These are phyloP conservation scores for Takashimella tepidaria DNA, from an alignment of 1,284 basidiomycete genomes.

Conservation along the genomic window DNA sequence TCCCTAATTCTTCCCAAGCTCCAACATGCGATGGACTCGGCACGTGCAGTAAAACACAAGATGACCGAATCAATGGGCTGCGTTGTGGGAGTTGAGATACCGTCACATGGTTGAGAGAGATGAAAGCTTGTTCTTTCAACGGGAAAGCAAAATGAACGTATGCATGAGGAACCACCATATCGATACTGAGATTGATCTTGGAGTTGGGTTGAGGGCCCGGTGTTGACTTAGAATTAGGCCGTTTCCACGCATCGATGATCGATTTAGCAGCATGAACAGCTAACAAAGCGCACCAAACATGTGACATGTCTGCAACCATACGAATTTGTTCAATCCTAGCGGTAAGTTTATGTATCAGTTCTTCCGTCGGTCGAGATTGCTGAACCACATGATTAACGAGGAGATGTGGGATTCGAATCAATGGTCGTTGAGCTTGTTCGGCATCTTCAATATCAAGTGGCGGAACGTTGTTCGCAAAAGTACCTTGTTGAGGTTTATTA, in stretches of 20 bases:
- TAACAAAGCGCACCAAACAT: conserved; percentile 68
- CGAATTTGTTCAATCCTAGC: conserved; percentile 33
- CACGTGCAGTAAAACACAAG: conserved; percentile 49
- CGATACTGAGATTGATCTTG: conserved; percentile 30
- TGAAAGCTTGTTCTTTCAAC: conserved; percentile 37
- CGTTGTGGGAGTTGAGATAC: conserved; percentile 21
- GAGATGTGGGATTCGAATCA: conserved; percentile 37
- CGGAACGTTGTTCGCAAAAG: conserved; percentile 23
- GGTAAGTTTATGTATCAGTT: conserved; percentile 20
- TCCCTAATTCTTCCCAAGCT: conserved; percentile 74
- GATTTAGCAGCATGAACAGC: conserved; percentile 52
- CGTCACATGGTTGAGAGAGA: conserved; percentile 22
- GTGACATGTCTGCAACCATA: conserved; percentile 59
- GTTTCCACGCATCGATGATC: conserved; percentile 16
- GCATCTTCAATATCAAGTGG: conserved; percentile 32
- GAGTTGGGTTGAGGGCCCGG: not conserved
- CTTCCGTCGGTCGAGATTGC: conserved; percentile 7
- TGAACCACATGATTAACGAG: conserved; percentile 28
- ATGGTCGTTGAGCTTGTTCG: conserved; percentile 43
- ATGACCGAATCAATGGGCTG: conserved; percentile 33
- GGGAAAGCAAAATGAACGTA: conserved; percentile 42
- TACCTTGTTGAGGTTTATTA: not conserved
- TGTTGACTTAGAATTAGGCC: conserved; percentile 4
- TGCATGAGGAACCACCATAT: conserved; percentile 26
- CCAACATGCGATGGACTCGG: conserved; percentile 44